A percentile compares a stretch with the other conserved stretches of the same genome.
phyloP scores from a whole-genome alignment of 176 grass and related monocot genomes.

The Triticum monococcum region DNA sequence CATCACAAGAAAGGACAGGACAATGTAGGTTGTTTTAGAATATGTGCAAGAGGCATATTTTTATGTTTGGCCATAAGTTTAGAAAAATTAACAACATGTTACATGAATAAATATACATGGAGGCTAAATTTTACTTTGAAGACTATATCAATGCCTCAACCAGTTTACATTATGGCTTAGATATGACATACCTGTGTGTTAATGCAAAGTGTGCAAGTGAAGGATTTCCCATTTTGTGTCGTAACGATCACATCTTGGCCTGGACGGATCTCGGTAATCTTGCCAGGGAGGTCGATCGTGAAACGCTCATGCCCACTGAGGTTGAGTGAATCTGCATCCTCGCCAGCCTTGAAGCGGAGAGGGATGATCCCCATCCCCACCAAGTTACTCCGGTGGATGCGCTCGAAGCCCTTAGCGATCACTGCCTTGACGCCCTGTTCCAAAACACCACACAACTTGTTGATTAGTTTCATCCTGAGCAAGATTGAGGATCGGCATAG shows the following conservation, averaged over 20 bases:
- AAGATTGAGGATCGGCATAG: background rate
- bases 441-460: background rate
- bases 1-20: background rate
- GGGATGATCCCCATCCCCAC: slow-evolving; percentile 97
- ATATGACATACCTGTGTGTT: slow-evolving; percentile 72
- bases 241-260: slow-evolving; percentile 77
- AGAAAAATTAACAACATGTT: background rate
- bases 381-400: slow-evolving; percentile 92
- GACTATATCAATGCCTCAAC: background rate
- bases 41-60: background rate
- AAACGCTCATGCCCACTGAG: slow-evolving; percentile 77
- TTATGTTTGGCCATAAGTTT: background rate
- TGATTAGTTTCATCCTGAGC: background rate
- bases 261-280: slow-evolving; percentile 66
- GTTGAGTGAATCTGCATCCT: slow-evolving; percentile 80
- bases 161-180: background rate
- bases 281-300: slow-evolving; percentile 65
- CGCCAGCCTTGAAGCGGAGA: slow-evolving; percentile 70
- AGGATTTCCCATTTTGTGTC: slow-evolving; percentile 69
- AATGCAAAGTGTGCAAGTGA: slow-evolving; percentile 61
- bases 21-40: background rate
- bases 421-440: slow-evolving; percentile 89
- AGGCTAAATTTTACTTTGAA: background rate
- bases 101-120: background rate
- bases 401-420: slow-evolving; percentile 93